Percentiles rank a stretch among this genome's conserved stretches.
These are phyloP conservation scores for Mycena leptocephala DNA, from an alignment of 768 basidiomycete species.

Conservation along the genomic window DNA sequence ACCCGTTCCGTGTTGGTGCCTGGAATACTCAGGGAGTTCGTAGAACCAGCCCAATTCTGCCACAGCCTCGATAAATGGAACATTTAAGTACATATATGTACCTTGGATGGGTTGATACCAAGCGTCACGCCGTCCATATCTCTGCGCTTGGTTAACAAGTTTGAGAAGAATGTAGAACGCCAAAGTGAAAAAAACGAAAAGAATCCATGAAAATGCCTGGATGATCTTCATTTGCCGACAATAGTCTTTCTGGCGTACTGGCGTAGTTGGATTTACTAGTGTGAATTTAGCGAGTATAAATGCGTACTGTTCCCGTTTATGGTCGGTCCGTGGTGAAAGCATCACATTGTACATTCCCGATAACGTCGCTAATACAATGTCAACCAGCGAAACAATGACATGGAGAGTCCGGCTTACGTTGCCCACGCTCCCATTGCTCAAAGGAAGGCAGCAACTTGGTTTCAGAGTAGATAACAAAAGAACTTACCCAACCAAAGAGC, in stretches of 20 bases:
- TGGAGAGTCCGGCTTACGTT: conserved; percentile 59
- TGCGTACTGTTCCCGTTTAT: conserved; percentile 68
- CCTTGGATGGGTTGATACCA: conserved; percentile 76
- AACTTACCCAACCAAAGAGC: conserved; percentile 80
- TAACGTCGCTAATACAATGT: conserved; percentile 70
- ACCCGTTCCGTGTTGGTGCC: conserved; percentile 50
- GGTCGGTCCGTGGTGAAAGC: conserved; percentile 63
- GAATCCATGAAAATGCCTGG: conserved; percentile 85
- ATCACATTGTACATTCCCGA: conserved; percentile 77
- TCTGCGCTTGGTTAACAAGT: conserved; percentile 70
- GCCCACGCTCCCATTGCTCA: conserved; percentile 85
- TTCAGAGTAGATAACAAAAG: background rate
- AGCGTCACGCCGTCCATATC: conserved; percentile 67
- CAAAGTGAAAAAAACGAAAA: conserved; percentile 67
- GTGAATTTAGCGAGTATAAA: background rate
- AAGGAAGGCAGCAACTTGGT: conserved; percentile 7
- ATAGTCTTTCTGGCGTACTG: conserved; percentile 70
- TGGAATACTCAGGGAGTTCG: conserved; percentile 77
- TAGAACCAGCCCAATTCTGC: conserved; percentile 85
- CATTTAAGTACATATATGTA: conserved; percentile 30
- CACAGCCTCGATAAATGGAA: conserved; percentile 42
- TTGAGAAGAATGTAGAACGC: conserved; percentile 72
- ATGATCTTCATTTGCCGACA: conserved; percentile 89
- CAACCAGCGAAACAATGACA: conserved; percentile 2
- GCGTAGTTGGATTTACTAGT: conserved; percentile 23